Evolutionary conservation across 805 yeast species (phyloP).

Genomic region (Yarrowia sp.): DNA sequence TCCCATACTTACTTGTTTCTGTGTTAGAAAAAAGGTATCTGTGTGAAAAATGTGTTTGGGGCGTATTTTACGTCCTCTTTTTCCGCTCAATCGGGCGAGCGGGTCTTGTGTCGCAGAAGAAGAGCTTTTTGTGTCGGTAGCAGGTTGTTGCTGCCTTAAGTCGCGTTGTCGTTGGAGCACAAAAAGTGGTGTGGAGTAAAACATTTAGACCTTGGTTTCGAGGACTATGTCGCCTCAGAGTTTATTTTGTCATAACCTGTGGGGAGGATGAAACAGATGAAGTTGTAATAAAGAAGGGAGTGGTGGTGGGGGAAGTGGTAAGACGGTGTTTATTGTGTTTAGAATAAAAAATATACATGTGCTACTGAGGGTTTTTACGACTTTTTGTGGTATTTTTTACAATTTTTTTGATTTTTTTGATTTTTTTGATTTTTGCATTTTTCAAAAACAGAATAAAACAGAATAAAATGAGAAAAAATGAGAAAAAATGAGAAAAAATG

Average conservation of each 20-base stretch:
- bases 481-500: too few relatives aligned
- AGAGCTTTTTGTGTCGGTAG: background rate
- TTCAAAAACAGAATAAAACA: too few relatives aligned
- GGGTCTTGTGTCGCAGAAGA: background rate
- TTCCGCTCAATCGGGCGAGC: background rate
- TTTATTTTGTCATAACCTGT: background rate
- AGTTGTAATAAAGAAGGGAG: too few relatives aligned
- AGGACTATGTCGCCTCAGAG: background rate
- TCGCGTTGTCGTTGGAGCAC: background rate
- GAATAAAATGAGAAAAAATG: too few relatives aligned
- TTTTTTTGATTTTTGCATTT: too few relatives aligned
- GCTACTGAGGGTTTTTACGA: too few relatives aligned
- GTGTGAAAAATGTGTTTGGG: background rate
- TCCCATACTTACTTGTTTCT: constrained; percentile 6
- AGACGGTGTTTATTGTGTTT: too few relatives aligned
- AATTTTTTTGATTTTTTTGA: too few relatives aligned
- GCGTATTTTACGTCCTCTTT: background rate
- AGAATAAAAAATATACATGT: too few relatives aligned
- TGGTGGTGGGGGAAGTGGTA: too few relatives aligned
- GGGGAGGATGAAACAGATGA: too few relatives aligned
- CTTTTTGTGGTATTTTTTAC: too few relatives aligned
- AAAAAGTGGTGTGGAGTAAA: constrained; percentile 9
- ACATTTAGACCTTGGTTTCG: background rate
- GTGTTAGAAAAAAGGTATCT: background rate
- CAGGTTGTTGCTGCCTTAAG: background rate